A percentile compares a stretch with the other conserved stretches of the same genome.
Evolutionary conservation across 1,284 basidiomycete species (phyloP).

Genomic region (Schizophyllum amplum): DNA sequence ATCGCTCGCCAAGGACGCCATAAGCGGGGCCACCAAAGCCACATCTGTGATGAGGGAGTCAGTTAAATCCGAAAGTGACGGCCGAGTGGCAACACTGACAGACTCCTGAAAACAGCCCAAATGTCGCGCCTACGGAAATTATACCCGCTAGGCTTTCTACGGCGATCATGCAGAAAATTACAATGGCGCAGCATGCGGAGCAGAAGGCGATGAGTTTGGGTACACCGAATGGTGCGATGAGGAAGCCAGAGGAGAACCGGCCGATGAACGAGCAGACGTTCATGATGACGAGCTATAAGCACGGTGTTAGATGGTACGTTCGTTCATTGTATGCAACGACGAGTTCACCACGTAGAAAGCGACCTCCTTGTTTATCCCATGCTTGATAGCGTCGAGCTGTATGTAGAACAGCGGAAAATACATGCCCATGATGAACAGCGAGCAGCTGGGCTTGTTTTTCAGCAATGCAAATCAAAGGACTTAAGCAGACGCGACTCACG

Average conservation of each 20-base stretch:
- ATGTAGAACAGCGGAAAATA: slow-evolving; percentile 25
- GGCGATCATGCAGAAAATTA: slow-evolving; percentile 24
- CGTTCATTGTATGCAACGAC: background rate
- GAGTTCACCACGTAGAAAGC: slow-evolving; percentile 24
- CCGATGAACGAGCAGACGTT: slow-evolving; percentile 22
- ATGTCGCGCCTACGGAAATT: slow-evolving; percentile 20
- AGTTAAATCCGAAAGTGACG: too few species aligned
- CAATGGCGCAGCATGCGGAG: slow-evolving; percentile 14
- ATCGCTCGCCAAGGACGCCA: slow-evolving; percentile 22
- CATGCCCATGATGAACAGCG: slow-evolving; percentile 15
- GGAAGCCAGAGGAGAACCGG: slow-evolving; percentile 20
- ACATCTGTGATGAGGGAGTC: slow-evolving; percentile 19
- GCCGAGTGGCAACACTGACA: too few species aligned
- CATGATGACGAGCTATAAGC: slow-evolving; percentile 24
- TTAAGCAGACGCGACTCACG: slow-evolving; percentile 8
- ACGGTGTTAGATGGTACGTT: background rate
- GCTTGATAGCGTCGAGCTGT: slow-evolving; percentile 21
- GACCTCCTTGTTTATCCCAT: slow-evolving; percentile 17
- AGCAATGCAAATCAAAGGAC: background rate
- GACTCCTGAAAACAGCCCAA: slow-evolving; percentile 29
- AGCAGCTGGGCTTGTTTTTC: slow-evolving; percentile 9
- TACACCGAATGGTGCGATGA: slow-evolving; percentile 19
- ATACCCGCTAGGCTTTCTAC: slow-evolving; percentile 15
- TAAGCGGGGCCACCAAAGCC: slow-evolving; percentile 24
- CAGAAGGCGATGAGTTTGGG: slow-evolving; percentile 18